These are phyloP conservation scores for Phaeomoniella chlamydospora DNA, from an alignment of 2,329 filamentous ascomycete species.

Conservation along the genomic window DNA sequence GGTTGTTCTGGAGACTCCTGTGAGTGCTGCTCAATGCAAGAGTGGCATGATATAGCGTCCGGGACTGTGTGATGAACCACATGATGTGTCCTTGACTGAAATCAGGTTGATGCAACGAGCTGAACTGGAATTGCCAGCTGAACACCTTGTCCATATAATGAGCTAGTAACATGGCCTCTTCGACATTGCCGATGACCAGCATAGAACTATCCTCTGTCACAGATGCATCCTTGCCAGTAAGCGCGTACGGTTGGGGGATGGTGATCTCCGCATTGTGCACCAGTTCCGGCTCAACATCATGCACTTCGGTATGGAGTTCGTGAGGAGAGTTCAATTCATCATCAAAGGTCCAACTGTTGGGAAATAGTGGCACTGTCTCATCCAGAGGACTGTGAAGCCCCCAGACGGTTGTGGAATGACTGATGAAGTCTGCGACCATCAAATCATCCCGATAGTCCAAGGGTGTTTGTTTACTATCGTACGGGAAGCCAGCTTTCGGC, in stretches of 20 bases:
- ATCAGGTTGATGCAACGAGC: neutral
- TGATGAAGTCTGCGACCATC: too few relatives aligned
- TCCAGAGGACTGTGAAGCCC: too few relatives aligned
- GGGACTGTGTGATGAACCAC: slow-evolving; percentile 1
- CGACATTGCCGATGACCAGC: too few relatives aligned
- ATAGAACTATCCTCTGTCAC: too few relatives aligned
- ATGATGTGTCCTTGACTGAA: slow-evolving; percentile 1
- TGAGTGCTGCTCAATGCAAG: slow-evolving; percentile 1
- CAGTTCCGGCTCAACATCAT: neutral
- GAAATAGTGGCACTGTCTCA: too few relatives aligned
- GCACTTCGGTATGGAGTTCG: neutral
- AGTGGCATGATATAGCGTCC: neutral
- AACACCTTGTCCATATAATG: slow-evolving; percentile 1
- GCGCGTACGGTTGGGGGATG: neutral
- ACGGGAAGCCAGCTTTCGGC: neutral
- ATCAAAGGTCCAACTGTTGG: neutral
- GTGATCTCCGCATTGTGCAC: neutral
- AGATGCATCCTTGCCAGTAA: too few relatives aligned
- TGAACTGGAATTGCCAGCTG: slow-evolving; percentile 1
- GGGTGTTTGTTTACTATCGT: too few relatives aligned
- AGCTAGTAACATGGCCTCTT: neutral
- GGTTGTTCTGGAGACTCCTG: neutral
- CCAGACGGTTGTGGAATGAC: too few relatives aligned
- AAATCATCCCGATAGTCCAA: too few relatives aligned
- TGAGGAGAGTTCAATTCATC: neutral